Percentiles rank a stretch among this genome's conserved stretches.
Conservation (phyloP, 2,329 filamentous ascomycete genomes). For the Alternaria alternata region DNA sequence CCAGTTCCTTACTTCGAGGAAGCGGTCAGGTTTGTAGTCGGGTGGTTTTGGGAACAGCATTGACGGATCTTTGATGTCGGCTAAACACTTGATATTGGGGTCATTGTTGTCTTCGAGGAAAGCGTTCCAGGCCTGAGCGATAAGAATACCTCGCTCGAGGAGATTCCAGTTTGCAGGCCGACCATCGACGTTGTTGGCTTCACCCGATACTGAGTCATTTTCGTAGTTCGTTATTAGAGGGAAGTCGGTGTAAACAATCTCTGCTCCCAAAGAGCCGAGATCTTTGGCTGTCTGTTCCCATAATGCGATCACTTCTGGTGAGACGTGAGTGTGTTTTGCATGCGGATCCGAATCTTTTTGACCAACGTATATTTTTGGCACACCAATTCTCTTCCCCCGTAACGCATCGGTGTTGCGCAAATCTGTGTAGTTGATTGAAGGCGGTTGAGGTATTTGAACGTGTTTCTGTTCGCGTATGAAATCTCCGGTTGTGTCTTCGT, state of each 20-base stretch:
- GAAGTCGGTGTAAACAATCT: conserved; percentile 56
- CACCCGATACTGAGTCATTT: conserved; percentile 46
- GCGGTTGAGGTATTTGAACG: conserved; percentile 52
- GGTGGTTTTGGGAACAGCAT: conserved; percentile 51
- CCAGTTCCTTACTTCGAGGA: conserved; percentile 52
- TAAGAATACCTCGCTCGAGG: conserved; percentile 58
- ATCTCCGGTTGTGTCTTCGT: conserved; percentile 56
- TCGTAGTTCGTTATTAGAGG: conserved; percentile 59
- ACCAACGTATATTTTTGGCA: conserved; percentile 63
- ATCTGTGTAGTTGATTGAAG: conserved; percentile 47
- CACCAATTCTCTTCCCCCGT: conserved; percentile 57
- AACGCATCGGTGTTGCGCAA: conserved; percentile 48
- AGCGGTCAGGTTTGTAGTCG: conserved; percentile 49
- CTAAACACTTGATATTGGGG: conserved; percentile 48
- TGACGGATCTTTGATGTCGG: conserved; percentile 49
- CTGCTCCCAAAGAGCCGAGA: conserved; percentile 55
- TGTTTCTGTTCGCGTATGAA: conserved; percentile 64
- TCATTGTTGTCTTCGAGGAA: conserved; percentile 58
- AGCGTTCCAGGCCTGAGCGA: conserved; percentile 62
- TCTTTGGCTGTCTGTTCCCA: conserved; percentile 47
- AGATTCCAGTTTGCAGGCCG: conserved; percentile 57
- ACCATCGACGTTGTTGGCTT: conserved; percentile 53
- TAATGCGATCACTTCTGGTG: conserved; percentile 49
- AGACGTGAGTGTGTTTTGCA: conserved; percentile 48
- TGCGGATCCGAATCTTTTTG: conserved; percentile 41